phyloP scores from a whole-genome alignment of 371 early-diverging fungal genomes.

The Lichtheimia ornata region DNA sequence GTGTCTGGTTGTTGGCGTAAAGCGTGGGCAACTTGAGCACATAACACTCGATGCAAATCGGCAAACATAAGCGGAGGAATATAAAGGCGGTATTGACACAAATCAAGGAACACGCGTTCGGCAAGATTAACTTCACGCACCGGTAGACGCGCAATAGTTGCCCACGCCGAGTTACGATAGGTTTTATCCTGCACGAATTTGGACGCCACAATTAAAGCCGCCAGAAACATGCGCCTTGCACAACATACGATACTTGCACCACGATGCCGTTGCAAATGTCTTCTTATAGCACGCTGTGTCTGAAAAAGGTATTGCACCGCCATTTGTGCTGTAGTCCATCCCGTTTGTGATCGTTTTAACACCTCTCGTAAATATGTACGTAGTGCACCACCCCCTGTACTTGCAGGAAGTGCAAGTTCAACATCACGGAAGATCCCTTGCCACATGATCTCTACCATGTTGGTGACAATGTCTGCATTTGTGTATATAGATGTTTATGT shows the following conservation, averaged over 20 bases:
- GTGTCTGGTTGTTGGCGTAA: conserved; percentile 9
- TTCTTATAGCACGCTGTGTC: conserved; percentile 35
- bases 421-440: conserved; percentile 26
- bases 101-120: conserved; percentile 68
- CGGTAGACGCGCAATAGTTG: conserved; percentile 75
- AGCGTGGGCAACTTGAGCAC: conserved; percentile 30
- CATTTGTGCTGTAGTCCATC: conserved; percentile 79
- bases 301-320: conserved; percentile 72
- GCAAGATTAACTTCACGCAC: conserved; percentile 74
- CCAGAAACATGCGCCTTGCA: conserved; percentile 80
- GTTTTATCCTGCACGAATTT: conserved; percentile 81
- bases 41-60: conserved; percentile 40
- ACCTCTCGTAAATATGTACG: conserved; percentile 77
- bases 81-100: conserved; percentile 75
- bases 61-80: conserved; percentile 61
- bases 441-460: conserved; percentile 37
- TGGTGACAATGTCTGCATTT: conserved; percentile 9
- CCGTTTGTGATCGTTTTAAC: conserved; percentile 72
- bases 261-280: conserved; percentile 19
- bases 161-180: conserved; percentile 82
- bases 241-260: conserved; percentile 32
- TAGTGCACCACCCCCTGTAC: conserved; percentile 56
- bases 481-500: conserved; percentile 1
- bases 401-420: conserved; percentile 17
- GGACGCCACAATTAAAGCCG: conserved; percentile 74